Percentiles rank a stretch among this genome's conserved stretches.
Conservation (phyloP, 495 filamentous ascomycete genomes). For the Penicillium argentinense region DNA sequence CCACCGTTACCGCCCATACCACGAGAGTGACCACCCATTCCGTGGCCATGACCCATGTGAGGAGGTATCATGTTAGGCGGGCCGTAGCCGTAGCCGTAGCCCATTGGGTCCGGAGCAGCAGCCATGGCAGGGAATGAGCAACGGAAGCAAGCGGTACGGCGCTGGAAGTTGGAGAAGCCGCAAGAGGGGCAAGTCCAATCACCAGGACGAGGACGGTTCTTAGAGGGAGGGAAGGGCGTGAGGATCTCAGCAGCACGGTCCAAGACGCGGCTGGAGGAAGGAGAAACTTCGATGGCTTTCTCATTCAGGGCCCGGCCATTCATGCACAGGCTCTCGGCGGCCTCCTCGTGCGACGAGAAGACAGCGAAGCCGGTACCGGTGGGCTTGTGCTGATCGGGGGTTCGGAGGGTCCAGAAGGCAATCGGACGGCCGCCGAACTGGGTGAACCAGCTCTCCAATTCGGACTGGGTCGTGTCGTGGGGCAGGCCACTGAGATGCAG, state of each 20-base stretch:
- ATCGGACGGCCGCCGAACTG: slow-evolving; percentile 98
- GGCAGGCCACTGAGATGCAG: slow-evolving; percentile 95
- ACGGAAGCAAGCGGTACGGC: slow-evolving; percentile 96
- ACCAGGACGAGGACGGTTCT: slow-evolving; percentile 94
- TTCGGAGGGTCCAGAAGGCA: slow-evolving; percentile 97
- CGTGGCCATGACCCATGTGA: slow-evolving; percentile 78
- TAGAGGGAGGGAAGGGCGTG: slow-evolving; percentile 95
- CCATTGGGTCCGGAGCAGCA: slow-evolving; percentile 70
- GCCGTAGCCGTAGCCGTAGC: slow-evolving; percentile 74
- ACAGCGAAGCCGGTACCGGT: slow-evolving; percentile 97
- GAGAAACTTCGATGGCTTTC: slow-evolving; percentile 97
- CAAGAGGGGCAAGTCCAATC: slow-evolving; percentile 99
- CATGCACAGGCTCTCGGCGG: slow-evolving; percentile 97
- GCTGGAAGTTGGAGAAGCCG: slow-evolving; percentile 84
- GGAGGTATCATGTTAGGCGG: slow-evolving; percentile 79
- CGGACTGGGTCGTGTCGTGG: slow-evolving; percentile 97
- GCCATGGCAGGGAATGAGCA: slow-evolving; percentile 95
- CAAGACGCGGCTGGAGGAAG: slow-evolving; percentile 90
- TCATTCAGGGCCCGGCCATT: slow-evolving; percentile 97
- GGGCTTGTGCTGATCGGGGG: slow-evolving; percentile 97
- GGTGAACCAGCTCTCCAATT: slow-evolving; percentile 98
- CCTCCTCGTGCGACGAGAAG: slow-evolving; percentile 98
- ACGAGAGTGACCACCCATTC: slow-evolving; percentile 65
- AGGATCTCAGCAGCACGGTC: slow-evolving; percentile 94
- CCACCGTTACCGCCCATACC: slow-evolving; percentile 79